Evolutionary conservation across 1,284 basidiomycete species (phyloP).

Genomic region (Marasmius sp.): DNA sequence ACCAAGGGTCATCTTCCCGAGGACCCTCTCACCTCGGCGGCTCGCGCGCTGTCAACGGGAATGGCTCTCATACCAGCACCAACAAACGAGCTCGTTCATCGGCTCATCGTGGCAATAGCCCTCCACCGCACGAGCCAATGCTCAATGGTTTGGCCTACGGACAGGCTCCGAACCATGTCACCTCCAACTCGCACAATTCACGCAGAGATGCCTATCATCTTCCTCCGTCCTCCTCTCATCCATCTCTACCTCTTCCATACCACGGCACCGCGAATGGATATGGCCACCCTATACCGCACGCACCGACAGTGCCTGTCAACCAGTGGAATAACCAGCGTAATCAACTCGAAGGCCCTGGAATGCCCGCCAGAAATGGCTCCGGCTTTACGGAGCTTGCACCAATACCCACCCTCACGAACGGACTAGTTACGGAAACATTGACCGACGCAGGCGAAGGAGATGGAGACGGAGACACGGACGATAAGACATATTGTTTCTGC

Average conservation of each 20-base stretch:
- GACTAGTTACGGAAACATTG: background rate
- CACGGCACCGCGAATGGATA: slow-evolving; percentile 26
- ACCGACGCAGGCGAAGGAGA: slow-evolving; percentile 38
- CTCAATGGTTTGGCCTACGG: slow-evolving; percentile 10
- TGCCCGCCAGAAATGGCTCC: slow-evolving; percentile 55
- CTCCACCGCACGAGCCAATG: slow-evolving; percentile 21
- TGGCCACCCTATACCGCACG: slow-evolving; percentile 28
- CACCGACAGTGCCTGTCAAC: slow-evolving; percentile 14
- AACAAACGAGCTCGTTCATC: slow-evolving; percentile 35
- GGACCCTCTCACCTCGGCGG: slow-evolving; percentile 22
- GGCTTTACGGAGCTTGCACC: slow-evolving; percentile 9
- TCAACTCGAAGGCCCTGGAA: slow-evolving; percentile 73
- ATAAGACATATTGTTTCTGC: slow-evolving; percentile 88
- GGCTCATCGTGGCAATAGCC: slow-evolving; percentile 21
- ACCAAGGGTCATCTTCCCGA: slow-evolving; percentile 22
- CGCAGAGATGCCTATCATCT: slow-evolving; percentile 18
- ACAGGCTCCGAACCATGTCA: slow-evolving; percentile 5
- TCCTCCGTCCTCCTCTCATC: slow-evolving; percentile 27
- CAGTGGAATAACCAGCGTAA: slow-evolving; percentile 47
- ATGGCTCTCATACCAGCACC: slow-evolving; percentile 23
- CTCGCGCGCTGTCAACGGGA: slow-evolving; percentile 29
- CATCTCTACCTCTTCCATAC: slow-evolving; percentile 28
- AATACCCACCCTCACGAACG: background rate
- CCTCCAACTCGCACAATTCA: slow-evolving; percentile 5
- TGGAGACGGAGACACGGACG: slow-evolving; percentile 58